Evolutionary conservation across 2,329 filamentous ascomycete genomes (phyloP).

Genomic region (Cercospora brassicicola): DNA sequence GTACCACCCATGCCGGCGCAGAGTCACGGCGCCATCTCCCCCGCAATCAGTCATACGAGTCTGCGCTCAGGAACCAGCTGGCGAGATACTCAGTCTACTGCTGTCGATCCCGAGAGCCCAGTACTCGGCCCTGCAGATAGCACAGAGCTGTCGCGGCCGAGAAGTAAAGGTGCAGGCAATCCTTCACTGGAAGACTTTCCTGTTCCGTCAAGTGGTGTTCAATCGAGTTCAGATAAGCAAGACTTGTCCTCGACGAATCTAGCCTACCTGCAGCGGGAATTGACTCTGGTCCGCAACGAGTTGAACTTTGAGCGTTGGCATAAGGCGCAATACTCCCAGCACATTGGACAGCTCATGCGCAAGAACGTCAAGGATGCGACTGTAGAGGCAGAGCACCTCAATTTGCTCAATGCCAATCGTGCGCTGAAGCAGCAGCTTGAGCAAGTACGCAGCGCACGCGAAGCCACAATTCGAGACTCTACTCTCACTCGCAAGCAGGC

Average conservation of each 20-base stretch:
- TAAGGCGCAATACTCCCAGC: slow-evolving; percentile 77
- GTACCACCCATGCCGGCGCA: slow-evolving; percentile 33
- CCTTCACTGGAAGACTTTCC: slow-evolving; percentile 31
- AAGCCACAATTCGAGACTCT: slow-evolving; percentile 38
- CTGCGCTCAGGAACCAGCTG: slow-evolving; percentile 47
- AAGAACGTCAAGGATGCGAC: slow-evolving; percentile 74
- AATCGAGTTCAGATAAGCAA: slow-evolving; percentile 15
- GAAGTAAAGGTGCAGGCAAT: slow-evolving; percentile 24
- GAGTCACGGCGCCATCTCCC: slow-evolving; percentile 33
- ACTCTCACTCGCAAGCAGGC: slow-evolving; percentile 59
- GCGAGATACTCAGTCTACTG: slow-evolving; percentile 57
- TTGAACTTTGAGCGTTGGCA: slow-evolving; percentile 80
- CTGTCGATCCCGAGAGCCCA: slow-evolving; percentile 60
- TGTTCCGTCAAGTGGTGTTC: slow-evolving; percentile 16
- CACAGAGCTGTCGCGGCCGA: slow-evolving; percentile 24
- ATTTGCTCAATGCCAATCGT: slow-evolving; percentile 74
- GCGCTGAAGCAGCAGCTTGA: slow-evolving; percentile 67
- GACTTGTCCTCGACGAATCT: slow-evolving; percentile 40
- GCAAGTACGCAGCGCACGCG: slow-evolving; percentile 37
- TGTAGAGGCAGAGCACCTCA: slow-evolving; percentile 78
- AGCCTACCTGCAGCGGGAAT: slow-evolving; percentile 66
- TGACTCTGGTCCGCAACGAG: slow-evolving; percentile 76
- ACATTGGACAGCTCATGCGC: slow-evolving; percentile 75
- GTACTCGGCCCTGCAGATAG: slow-evolving; percentile 53
- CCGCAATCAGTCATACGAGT: slow-evolving; percentile 36